phyloP scores from a whole-genome alignment of 2,329 filamentous ascomycete genomes.

The Trichoderma gracile region DNA sequence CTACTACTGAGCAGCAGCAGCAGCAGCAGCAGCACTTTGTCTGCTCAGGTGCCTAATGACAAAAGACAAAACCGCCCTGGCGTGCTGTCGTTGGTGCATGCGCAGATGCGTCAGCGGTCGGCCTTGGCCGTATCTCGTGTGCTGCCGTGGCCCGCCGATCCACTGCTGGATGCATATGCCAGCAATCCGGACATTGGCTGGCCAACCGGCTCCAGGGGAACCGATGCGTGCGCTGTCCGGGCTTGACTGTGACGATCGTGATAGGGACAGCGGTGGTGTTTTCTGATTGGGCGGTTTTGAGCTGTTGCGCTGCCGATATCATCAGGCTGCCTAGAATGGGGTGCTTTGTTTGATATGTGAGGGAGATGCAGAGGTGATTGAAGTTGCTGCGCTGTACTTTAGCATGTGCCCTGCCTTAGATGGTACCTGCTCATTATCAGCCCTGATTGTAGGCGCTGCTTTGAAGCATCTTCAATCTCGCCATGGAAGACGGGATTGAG shows the following conservation, averaged over 20 bases:
- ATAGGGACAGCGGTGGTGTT: slow-evolving; percentile 13
- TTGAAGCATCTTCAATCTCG: no score
- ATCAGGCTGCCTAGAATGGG: background rate
- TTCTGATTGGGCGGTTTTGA: background rate
- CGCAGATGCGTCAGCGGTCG: slow-evolving; percentile 15
- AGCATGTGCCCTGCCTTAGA: background rate
- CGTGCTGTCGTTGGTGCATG: background rate
- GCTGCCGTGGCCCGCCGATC: slow-evolving; percentile 20
- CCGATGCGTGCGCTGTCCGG: slow-evolving; percentile 21
- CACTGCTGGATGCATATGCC: slow-evolving; percentile 22
- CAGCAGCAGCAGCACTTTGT: no score
- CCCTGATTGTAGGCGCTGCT: no score
- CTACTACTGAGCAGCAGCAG: background rate
- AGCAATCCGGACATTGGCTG: slow-evolving; percentile 21
- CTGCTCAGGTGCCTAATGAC: slow-evolving; percentile 18
- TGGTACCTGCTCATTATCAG: no score
- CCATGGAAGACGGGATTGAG: no score
- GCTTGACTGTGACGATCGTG: background rate
- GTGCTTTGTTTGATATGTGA: background rate
- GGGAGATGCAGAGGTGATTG: no score
- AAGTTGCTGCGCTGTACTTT: background rate
- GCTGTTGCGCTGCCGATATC: slow-evolving; percentile 9
- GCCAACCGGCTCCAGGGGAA: slow-evolving; percentile 19
- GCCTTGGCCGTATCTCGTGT: slow-evolving; percentile 13
- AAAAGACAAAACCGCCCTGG: background rate